These are phyloP conservation scores for Exophiala xenobiotica DNA, from an alignment of 2,329 filamentous ascomycete species.

Conservation along the genomic window DNA sequence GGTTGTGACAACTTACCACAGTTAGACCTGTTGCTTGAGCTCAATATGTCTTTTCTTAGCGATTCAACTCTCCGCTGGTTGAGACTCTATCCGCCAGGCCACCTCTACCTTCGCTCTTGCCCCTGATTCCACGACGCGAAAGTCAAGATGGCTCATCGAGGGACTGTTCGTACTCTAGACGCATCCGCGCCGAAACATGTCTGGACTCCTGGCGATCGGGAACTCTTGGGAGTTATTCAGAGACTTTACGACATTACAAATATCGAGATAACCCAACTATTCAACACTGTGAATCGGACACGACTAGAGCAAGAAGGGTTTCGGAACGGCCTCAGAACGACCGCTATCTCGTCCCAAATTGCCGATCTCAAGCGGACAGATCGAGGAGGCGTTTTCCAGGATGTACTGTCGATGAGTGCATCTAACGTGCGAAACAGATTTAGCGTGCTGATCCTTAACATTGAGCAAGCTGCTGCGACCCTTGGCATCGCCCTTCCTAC, in stretches of 20 bases:
- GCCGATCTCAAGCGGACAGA: slow-evolving; percentile 3
- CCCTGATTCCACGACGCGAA: no score
- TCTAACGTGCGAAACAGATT: not conserved
- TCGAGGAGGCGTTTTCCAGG: not conserved
- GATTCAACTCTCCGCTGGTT: no score
- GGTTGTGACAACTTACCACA: no score
- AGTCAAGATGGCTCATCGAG: no score
- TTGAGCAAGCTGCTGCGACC: not conserved
- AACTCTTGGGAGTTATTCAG: not conserved
- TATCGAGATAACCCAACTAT: not conserved
- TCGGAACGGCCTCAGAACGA: not conserved
- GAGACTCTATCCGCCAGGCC: no score
- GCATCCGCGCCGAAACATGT: not conserved
- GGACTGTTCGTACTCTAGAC: no score
- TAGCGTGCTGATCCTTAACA: not conserved
- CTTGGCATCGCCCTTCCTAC: no score
- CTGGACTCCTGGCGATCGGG: not conserved
- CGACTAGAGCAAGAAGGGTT: slow-evolving; percentile 2
- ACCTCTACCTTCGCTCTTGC: no score
- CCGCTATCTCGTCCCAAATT: slow-evolving; percentile 3
- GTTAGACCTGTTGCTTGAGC: no score
- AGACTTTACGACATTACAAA: slow-evolving; percentile 1
- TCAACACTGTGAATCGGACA: slow-evolving; percentile 3
- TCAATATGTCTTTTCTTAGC: not conserved
- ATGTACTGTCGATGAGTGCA: not conserved